These are phyloP conservation scores for Sedum album DNA, from an alignment of 164 flowering plant genomes.

Conservation along the genomic window DNA sequence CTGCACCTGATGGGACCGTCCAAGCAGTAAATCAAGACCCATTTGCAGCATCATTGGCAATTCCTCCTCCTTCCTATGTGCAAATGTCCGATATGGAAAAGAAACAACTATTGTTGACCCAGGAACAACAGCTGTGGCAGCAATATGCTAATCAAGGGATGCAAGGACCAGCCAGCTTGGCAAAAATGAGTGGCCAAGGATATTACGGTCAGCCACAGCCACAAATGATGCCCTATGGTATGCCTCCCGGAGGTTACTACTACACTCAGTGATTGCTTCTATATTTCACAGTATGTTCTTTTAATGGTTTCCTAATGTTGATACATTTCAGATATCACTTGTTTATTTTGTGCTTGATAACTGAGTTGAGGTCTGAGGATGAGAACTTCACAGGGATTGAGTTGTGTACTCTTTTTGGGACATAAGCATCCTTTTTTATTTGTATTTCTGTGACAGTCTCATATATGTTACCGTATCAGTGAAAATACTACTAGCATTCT, in stretches of 20 bases:
- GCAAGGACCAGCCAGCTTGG: conserved; percentile 63
- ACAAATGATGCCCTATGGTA: conserved; percentile 43
- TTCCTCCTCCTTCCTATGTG: conserved; percentile 65
- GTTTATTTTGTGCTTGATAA: too few relatives aligned
- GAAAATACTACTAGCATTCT: too few relatives aligned
- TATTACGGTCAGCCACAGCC: conserved; percentile 27
- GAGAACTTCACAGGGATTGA: too few relatives aligned
- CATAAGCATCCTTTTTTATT: too few relatives aligned
- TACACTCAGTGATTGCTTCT: conserved; percentile 14
- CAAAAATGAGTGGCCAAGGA: conserved; percentile 31
- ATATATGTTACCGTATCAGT: too few relatives aligned
- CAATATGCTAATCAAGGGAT: conserved; percentile 59
- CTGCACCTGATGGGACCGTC: conserved; percentile 65
- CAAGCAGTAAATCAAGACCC: conserved; percentile 54
- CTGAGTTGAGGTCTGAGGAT: too few relatives aligned
- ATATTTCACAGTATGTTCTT: too few relatives aligned
- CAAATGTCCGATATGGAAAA: conserved; percentile 74
- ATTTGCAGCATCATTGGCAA: conserved; percentile 46
- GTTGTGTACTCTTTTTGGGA: too few relatives aligned
- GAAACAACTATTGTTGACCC: conserved; percentile 48
- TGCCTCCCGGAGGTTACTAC: conserved; percentile 55
- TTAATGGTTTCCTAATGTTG: too few relatives aligned
- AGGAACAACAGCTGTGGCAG: conserved; percentile 59
- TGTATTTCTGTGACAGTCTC: too few relatives aligned
- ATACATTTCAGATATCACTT: too few relatives aligned